Evolutionary conservation across 225 moss, liverwort and hornwort species (phyloP).

Genomic region (Climacium dendroides): DNA sequence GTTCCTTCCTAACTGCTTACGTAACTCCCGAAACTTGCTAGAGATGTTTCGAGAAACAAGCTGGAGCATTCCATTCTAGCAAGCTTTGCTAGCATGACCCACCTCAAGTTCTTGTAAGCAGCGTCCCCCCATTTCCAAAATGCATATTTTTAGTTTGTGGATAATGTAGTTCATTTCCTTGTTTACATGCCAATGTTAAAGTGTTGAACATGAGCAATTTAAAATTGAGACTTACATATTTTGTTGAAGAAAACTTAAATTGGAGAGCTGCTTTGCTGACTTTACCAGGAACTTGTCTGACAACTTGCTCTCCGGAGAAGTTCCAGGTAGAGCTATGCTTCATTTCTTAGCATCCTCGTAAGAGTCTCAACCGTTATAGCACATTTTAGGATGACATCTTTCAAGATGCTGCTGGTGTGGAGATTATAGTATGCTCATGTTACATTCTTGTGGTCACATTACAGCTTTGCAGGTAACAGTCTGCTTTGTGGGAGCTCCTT

Average conservation of each 20-base stretch:
- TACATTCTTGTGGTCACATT: neutral
- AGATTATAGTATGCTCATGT: neutral
- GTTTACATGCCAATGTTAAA: neutral
- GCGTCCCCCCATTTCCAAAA: neutral
- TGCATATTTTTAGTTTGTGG: neutral
- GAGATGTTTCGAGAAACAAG: constrained; percentile 15
- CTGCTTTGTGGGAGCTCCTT: constrained; percentile 11
- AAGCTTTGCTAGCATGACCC: constrained; percentile 3
- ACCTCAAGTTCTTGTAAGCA: constrained; percentile 26
- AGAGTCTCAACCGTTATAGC: neutral
- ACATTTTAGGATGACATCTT: neutral
- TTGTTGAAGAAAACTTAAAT: neutral
- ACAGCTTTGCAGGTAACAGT: constrained; percentile 24
- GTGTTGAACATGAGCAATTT: neutral
- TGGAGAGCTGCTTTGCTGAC: neutral
- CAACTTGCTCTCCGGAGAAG: constrained; percentile 16
- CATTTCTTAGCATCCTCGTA: constrained; percentile 24
- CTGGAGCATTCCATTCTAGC: constrained; percentile 14
- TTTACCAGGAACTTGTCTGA: constrained; percentile 28
- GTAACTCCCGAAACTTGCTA: neutral
- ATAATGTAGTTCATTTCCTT: neutral
- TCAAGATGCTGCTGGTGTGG: neutral
- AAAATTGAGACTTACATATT: neutral
- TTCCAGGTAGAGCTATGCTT: constrained; percentile 23
- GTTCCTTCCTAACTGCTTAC: neutral